Evolutionary conservation across 2,329 filamentous ascomycete species (phyloP), one percentile per base, ranked within the genome.

Genomic region (Aureobasidium subglaciale): DNA sequence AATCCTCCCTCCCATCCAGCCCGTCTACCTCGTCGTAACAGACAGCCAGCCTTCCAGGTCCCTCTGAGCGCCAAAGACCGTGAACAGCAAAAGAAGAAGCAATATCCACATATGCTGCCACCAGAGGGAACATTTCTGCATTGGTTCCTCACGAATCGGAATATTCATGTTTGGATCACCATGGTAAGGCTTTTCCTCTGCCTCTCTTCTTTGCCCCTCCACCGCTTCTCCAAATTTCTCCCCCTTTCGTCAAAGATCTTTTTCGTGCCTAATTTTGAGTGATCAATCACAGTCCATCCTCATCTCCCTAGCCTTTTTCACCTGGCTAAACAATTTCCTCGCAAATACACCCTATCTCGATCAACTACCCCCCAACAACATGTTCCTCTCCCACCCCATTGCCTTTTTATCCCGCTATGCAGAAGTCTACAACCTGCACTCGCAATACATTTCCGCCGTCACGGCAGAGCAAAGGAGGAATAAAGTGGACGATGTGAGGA

Each of bases 31-130:
- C 71, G 72, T 52, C 69, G 75, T 6, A 84, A 85, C 27, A 18
- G 27, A 43, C 50, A 43, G 27, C 50, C 50, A 8, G 38, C 37
- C 20, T 54, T 42, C 22, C 78, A 79, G 63, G 83, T 86, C 70
- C 95, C 95, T 68, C 72, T 75, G 1, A 90, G 90, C 34, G 87
- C 89, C 16, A 73, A 82, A 20, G 73, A 90, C 59, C 84, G 82
- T 15, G 74, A 78, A 18, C 79, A 84, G 50, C 86, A 95, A 70
- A 73, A 77, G 49, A 74, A 80, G 59, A 87, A 82, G 70, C 77
- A 87, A 61, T 97, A 97, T 69, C 93, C 93, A 1, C 86, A 91
- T 63, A 85, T 95, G 80, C 90, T 95, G 78, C 87, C 92, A 43
- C 85, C 90, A 0, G 78, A 86, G 67, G 89, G 90, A 5, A 88